Conservation (phyloP, 768 basidiomycete genomes). For the Collybia nuda region DNA sequence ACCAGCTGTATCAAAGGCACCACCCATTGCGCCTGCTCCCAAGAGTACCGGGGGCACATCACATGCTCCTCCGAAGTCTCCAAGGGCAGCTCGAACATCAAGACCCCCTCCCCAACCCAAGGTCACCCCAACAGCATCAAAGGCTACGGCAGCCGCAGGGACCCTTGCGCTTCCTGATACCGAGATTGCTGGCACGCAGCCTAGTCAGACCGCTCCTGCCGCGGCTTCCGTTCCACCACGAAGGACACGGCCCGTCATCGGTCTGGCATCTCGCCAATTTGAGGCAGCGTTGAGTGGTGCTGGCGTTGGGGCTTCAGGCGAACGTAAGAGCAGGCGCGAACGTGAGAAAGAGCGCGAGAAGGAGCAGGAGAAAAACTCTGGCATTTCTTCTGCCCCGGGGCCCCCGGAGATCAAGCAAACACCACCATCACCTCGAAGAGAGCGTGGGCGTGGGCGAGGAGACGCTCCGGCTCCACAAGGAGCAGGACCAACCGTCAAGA, state of each 20-base stretch:
- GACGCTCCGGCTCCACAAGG: neutral
- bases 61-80: conserved; percentile 13
- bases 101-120: conserved; percentile 12
- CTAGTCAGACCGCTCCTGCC: conserved; percentile 17
- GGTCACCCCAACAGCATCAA: conserved; percentile 5
- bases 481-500: conserved; percentile 11
- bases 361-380: conserved; percentile 21
- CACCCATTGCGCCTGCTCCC: conserved; percentile 12
- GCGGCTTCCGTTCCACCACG: conserved; percentile 27
- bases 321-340: conserved; percentile 14
- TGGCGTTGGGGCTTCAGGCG: conserved; percentile 40
- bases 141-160: conserved; percentile 2
- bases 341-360: conserved; percentile 21
- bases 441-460: conserved; percentile 12
- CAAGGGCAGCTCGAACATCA: conserved; percentile 19
- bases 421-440: conserved; percentile 11
- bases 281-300: conserved; percentile 71
- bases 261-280: conserved; percentile 65
- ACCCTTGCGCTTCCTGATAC: conserved; percentile 17
- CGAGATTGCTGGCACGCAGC: neutral
- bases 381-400: neutral
- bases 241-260: conserved; percentile 57
- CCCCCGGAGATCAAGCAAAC: conserved; percentile 7
- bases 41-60: conserved; percentile 10
- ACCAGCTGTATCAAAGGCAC: conserved; percentile 26